Base-by-base conservation (phyloP, 108 stramenopile genomes). In the Nitzschia sp. region DNA sequence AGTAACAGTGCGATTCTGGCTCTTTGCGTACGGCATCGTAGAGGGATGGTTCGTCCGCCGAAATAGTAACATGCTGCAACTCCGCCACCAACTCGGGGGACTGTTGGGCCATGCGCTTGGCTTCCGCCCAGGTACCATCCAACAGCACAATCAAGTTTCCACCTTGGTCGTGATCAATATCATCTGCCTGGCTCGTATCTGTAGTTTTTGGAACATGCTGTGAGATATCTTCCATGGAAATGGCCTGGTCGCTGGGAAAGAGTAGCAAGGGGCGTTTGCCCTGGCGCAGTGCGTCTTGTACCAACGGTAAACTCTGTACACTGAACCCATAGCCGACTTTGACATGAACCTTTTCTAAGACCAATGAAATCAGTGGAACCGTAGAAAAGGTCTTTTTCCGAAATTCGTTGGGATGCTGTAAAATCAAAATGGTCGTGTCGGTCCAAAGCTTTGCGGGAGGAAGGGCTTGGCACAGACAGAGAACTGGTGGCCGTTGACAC, bases 81-180 rank as follows among this genome's bases (percentile, higher is more conserved):
- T 31, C 49, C 46, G 73, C 45, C 30, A 86, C 34, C 13, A 86
- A 56, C 6, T 51, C 53, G 3, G 82, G 82, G 11, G 85, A 86
- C 23, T 78, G 58, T n/a, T 74, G 62, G 13, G 77, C 57, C 79
- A 86, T 86, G 9, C 82, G 72, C 57, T 74, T 68, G 15, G 85
- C 85, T 72, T 86, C 76, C 6, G 82, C 72, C 85, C 85, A 86
- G 25, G 78, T 86, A 19, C 85, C 85, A 78, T 86, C 85, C 23
- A 82, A 59, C 2, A 82, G 35, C 54, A 64, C 47, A 15, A 64
- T 1, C 45, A 46, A 34, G 38, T 42, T 42, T n/a, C n/a, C n/a
- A n/a, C 23, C 24, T 24, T 24, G 48, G 48, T 49, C 21, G 21
- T 49, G 23, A 24, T 24, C 24, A 24, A 2, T 24, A 24, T 49